Evolutionary conservation across 164 flowering plant species (phyloP).

Genomic region (Echeveria elegans): DNA sequence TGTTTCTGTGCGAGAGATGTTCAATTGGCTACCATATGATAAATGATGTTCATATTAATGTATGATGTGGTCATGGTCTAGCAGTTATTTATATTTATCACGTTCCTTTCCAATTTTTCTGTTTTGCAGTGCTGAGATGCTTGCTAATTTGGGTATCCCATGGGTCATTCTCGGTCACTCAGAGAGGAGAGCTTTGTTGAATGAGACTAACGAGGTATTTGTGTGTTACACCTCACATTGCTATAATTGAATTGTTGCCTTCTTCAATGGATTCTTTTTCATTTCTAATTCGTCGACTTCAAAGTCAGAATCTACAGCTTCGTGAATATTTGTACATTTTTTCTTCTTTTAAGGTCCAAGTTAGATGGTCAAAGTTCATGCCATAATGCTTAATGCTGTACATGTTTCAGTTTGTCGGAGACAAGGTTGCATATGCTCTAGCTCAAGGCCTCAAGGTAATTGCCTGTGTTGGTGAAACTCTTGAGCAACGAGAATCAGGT

Average conservation of each 20-base stretch:
- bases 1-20: not conserved
- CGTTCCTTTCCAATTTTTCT: not conserved
- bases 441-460: slow-evolving; percentile 71
- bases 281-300: no score
- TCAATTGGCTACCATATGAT: no score
- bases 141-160: slow-evolving; percentile 56
- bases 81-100: not conserved
- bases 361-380: not conserved
- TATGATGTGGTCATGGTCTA: not conserved
- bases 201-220: slow-evolving; percentile 61
- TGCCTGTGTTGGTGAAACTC: slow-evolving; percentile 84
- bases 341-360: not conserved
- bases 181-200: slow-evolving; percentile 55
- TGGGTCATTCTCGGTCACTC: slow-evolving; percentile 93
- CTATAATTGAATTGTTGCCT: not conserved
- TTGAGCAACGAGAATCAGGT: slow-evolving; percentile 80
- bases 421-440: slow-evolving; percentile 80
- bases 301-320: no score
- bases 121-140: slow-evolving; percentile 72
- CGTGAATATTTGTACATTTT: not conserved
- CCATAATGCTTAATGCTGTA: not conserved
- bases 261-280: not conserved
- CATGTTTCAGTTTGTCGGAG: slow-evolving; percentile 62
- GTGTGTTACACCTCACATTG: not conserved
- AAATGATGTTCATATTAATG: no score